A percentile compares a stretch with the other conserved stretches of the same genome.
Conservation (phyloP, 371 early-diverging fungal species). For the Mucor velutinosus region DNA sequence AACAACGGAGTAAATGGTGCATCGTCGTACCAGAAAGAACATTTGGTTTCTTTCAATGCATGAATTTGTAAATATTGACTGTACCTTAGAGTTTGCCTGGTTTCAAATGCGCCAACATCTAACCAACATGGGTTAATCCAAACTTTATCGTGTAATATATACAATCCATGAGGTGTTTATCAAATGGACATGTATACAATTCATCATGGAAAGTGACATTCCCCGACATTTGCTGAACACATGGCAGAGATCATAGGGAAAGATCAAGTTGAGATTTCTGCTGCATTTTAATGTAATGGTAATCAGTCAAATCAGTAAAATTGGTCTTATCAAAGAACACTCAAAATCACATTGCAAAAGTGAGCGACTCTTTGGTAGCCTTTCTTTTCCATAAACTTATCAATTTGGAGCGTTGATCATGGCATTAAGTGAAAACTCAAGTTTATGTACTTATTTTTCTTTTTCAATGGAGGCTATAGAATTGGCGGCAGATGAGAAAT, state of each 20-base stretch:
- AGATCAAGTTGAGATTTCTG: conserved; percentile 3
- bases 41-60: neutral
- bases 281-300: neutral
- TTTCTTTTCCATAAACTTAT: neutral
- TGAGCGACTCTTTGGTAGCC: neutral
- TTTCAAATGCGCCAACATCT: neutral
- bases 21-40: neutral
- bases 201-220: too few relatives aligned
- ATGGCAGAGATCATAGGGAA: neutral
- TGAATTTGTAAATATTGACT: neutral
- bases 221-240: too few relatives aligned
- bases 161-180: neutral
- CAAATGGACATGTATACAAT: neutral
- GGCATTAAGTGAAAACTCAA: neutral
- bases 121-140: neutral
- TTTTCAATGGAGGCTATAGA: conserved; percentile 1
- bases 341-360: neutral
- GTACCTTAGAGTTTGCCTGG: neutral
- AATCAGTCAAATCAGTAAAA: neutral
- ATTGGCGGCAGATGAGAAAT: conserved; percentile 9
- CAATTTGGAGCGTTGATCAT: neutral
- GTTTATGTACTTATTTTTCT: neutral
- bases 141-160: neutral
- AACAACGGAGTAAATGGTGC: neutral
- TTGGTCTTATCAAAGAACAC: neutral